Conservation (phyloP, 768 basidiomycete species). For the Russula foetens region DNA sequence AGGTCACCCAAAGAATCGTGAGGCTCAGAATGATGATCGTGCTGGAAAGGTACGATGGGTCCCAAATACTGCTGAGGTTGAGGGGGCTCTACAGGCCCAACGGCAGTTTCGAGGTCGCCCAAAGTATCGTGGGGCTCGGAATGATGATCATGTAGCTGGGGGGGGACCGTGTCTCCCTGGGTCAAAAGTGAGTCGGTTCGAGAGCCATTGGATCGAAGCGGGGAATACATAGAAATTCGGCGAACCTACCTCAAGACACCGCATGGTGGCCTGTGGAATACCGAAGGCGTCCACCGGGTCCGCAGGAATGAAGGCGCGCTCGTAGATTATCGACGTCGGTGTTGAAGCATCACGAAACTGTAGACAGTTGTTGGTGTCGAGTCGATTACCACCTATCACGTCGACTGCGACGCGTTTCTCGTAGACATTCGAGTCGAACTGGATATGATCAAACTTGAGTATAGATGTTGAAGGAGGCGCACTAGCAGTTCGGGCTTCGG, state of each 20-base stretch:
- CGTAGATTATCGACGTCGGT: constrained; percentile 44
- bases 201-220: neutral
- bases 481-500: constrained; percentile 10
- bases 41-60: too few species aligned
- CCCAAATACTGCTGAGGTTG: too few species aligned
- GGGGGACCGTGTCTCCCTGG: constrained; percentile 63
- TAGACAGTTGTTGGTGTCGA: constrained; percentile 29
- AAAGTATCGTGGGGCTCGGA: too few species aligned
- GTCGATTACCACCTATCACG: constrained; percentile 43
- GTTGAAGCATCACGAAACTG: constrained; percentile 15
- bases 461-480: constrained; percentile 20
- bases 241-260: constrained; percentile 65
- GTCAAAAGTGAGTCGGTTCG: constrained; percentile 9
- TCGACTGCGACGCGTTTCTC: constrained; percentile 72
- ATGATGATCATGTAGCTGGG: constrained; percentile 28
- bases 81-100: too few species aligned
- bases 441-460: constrained; percentile 65
- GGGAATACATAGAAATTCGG: neutral
- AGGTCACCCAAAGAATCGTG: too few species aligned
- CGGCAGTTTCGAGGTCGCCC: too few species aligned
- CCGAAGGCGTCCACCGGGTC: constrained; percentile 87
- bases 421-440: constrained; percentile 64
- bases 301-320: constrained; percentile 58
- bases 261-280: constrained; percentile 86
- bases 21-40: too few species aligned